Evolutionary conservation across 2,329 filamentous ascomycete species (phyloP), one percentile per base, ranked within the genome.

Genomic region (Claviceps humidiphila): DNA sequence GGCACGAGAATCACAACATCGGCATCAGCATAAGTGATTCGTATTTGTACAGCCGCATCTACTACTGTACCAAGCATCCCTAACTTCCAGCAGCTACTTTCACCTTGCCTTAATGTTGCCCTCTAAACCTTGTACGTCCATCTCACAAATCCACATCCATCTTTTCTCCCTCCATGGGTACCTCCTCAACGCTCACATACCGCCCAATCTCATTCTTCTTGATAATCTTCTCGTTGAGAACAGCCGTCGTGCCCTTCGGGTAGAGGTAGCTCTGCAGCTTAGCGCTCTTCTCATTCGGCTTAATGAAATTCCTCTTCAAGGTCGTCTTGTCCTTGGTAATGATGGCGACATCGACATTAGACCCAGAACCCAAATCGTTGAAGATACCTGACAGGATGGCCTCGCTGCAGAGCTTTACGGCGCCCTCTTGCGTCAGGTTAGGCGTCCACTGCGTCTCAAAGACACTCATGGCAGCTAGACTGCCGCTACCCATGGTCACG

Each of bases 401-500:
- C 60, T 96, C 84, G 53, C 85, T 80, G 65, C 84, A 84, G 57
- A 96, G 75, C 64, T 84, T 82, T 54, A 96, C 75, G n/a, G 90
- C 90, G 49, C 87, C 87, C 40, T 94, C 86, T 60, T 81, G 77
- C 57, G 79, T 85, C 66, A 96, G 69, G 55, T 82, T 73, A 7
- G 81, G 74, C 78, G 90, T 88, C 94, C 94, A 98, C 71, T 85
- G 84, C 49, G 90, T 94, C 77, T 98, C 93, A 66, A 98, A 98
- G 50, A 98, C 87, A 37, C 87, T 88, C 93, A 98, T 98, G 66
- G 93, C 93, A 30, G 93, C 93, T 59, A 98, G 76, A 47, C 89
- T 95, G 58, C 93, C 93, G 24, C 87, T 95, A 51, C 93, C 93
- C 93, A 98, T 98, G 58, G 94, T 98, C 60, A 98, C 94, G 70